These are phyloP conservation scores for Echium plantagineum DNA, from an alignment of 257 asterid species.

Conservation along the genomic window DNA sequence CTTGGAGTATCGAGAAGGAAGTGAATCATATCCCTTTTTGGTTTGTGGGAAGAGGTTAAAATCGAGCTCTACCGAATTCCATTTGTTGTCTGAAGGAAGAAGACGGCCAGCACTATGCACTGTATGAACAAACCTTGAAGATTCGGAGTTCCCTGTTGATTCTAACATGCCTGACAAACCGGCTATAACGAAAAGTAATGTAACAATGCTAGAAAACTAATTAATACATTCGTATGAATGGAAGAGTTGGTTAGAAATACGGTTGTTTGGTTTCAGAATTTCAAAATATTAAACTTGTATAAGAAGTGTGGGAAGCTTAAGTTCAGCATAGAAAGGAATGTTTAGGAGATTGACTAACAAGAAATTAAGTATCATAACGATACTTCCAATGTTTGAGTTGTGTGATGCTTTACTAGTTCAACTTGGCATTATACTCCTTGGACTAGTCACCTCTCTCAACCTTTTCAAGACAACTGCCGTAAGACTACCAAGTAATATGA, in stretches of 20 bases:
- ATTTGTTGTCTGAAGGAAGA: conserved; percentile 26
- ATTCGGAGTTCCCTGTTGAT: conserved; percentile 9
- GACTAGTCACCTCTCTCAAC: no score
- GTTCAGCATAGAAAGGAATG: neutral
- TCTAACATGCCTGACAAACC: conserved; percentile 17
- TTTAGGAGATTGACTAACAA: neutral
- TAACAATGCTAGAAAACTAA: no score
- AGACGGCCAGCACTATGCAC: no score
- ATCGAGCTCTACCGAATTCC: conserved; percentile 36
- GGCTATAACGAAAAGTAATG: no score
- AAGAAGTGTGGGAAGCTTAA: neutral
- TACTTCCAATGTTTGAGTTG: conserved; percentile 2
- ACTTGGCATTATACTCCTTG: no score
- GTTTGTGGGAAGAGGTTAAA: conserved; percentile 29
- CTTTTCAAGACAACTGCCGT: neutral
- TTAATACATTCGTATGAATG: no score
- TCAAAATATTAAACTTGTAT: no score
- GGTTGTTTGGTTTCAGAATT: no score
- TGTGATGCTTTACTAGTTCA: no score
- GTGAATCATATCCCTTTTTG: conserved; percentile 20
- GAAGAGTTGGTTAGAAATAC: no score
- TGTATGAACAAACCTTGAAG: conserved; percentile 23
- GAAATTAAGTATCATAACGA: conserved; percentile 3
- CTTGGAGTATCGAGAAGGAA: conserved; percentile 37
- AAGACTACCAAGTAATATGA: no score